A percentile compares a stretch with the other conserved stretches of the same genome.
These are phyloP conservation scores for Diaporthe sp. DNA, from an alignment of 2,329 filamentous ascomycete genomes.

Conservation along the genomic window DNA sequence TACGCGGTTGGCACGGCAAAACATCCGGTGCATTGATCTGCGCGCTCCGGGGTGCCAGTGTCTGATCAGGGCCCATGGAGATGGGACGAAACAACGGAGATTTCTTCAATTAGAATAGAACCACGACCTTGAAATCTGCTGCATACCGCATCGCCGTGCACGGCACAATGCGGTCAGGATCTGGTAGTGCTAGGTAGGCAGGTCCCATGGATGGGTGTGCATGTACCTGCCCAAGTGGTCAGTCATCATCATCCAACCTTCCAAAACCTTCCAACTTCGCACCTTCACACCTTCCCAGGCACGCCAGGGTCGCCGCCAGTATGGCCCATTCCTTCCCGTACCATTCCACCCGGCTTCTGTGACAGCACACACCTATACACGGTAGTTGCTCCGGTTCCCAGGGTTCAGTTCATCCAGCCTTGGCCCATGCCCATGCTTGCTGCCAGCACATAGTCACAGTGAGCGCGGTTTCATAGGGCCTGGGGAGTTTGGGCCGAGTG, in stretches of 20 bases:
- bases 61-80: constrained; percentile 22
- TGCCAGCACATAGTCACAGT: constrained; percentile 8
- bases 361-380: background rate
- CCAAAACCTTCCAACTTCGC: constrained; percentile 19
- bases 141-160: background rate
- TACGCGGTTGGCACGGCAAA: constrained; percentile 35
- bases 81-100: constrained; percentile 31
- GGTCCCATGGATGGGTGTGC: background rate
- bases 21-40: constrained; percentile 37
- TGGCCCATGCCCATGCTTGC: background rate
- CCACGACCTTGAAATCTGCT: background rate
- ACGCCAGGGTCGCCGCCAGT: background rate
- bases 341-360: background rate
- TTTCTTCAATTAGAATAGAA: constrained; percentile 25
- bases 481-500: background rate
- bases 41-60: constrained; percentile 24
- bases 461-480: background rate
- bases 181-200: background rate
- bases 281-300: background rate
- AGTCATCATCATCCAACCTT: background rate
- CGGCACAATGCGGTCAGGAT: background rate
- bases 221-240: background rate
- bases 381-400: background rate
- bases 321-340: background rate
- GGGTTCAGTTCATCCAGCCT: constrained; percentile 24